A percentile compares a stretch with the other conserved stretches of the same genome.
These are phyloP conservation scores for Bassia scoparia DNA, from an alignment of 148 eudicot species.

Conservation along the genomic window DNA sequence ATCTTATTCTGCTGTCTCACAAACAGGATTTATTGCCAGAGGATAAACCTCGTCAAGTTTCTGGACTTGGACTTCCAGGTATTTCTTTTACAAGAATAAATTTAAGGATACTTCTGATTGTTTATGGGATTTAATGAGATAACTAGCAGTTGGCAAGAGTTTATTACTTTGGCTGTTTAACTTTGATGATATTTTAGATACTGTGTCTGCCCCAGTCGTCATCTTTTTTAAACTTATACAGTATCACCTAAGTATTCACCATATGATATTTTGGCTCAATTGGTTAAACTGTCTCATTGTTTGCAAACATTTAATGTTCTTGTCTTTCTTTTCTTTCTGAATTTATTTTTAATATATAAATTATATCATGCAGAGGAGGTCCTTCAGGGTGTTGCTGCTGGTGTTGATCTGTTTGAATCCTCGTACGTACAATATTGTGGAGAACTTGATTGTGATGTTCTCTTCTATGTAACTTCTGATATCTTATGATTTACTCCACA, in stretches of 20 bases:
- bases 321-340: background rate
- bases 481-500: background rate
- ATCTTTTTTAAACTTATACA: no score
- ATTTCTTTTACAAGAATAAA: no score
- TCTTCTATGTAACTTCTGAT: background rate
- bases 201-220: no score
- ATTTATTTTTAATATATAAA: conserved; percentile 10
- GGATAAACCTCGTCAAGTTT: conserved; percentile 73
- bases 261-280: no score
- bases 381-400: conserved; percentile 80
- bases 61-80: conserved; percentile 88
- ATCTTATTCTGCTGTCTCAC: conserved; percentile 17
- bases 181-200: no score
- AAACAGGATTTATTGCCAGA: conserved; percentile 62
- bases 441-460: background rate
- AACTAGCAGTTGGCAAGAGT: no score
- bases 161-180: no score
- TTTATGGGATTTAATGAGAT: no score
- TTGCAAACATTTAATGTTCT: background rate
- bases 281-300: no score
- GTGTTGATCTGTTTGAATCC: conserved; percentile 77
- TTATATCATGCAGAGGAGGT: conserved; percentile 65
- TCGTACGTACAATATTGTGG: conserved; percentile 41
- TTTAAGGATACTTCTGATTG: no score
- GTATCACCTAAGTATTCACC: no score